These are phyloP conservation scores for Sarocladium oryzae DNA, from an alignment of 2,329 filamentous ascomycete genomes.

Conservation along the genomic window DNA sequence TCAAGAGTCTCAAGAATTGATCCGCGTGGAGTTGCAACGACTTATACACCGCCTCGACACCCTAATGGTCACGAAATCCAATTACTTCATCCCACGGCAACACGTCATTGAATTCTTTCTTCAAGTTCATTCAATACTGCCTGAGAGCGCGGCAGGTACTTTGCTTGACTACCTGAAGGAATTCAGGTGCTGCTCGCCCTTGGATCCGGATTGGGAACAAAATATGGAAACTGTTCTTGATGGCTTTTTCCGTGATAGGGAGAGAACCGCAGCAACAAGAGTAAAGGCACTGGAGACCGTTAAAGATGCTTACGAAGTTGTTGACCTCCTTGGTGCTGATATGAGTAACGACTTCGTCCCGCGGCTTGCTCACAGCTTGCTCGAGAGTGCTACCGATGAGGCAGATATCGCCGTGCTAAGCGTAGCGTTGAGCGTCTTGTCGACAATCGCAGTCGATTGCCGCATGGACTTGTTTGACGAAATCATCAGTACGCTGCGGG, in stretches of 20 bases:
- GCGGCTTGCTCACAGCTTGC: slow-evolving; percentile 53
- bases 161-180: slow-evolving; percentile 63
- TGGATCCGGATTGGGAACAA: slow-evolving; percentile 60
- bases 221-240: slow-evolving; percentile 56
- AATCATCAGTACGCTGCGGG: slow-evolving; percentile 46
- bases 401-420: slow-evolving; percentile 59
- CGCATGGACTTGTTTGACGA: slow-evolving; percentile 52
- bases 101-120: slow-evolving; percentile 62
- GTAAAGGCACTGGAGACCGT: slow-evolving; percentile 56
- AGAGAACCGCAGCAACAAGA: slow-evolving; percentile 55
- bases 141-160: slow-evolving; percentile 56
- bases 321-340: slow-evolving; percentile 52
- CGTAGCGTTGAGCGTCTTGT: slow-evolving; percentile 57
- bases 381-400: slow-evolving; percentile 56
- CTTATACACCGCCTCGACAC: slow-evolving; percentile 45
- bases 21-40: slow-evolving; percentile 35
- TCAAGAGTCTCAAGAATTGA: slow-evolving; percentile 20
- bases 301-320: slow-evolving; percentile 51
- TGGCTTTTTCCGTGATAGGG: slow-evolving; percentile 56
- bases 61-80: slow-evolving; percentile 35
- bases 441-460: slow-evolving; percentile 56
- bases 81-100: slow-evolving; percentile 56
- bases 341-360: slow-evolving; percentile 51
- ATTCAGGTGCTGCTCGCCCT: slow-evolving; percentile 65
- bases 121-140: slow-evolving; percentile 53